Conservation (phyloP, 2,329 filamentous ascomycete species). For the Orbilia ellipsospora region DNA sequence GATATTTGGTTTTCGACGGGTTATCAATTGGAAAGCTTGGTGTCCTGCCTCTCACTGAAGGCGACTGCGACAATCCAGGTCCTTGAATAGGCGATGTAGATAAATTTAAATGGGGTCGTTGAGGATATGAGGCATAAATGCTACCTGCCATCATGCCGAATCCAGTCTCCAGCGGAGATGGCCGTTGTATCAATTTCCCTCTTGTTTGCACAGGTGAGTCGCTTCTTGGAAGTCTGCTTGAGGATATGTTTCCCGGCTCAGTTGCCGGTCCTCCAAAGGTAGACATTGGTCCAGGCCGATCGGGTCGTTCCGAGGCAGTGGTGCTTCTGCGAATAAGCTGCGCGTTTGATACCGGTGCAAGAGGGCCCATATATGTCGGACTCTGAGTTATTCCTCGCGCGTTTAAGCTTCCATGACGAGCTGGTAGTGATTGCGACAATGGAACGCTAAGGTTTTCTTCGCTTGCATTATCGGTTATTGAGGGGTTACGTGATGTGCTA, state of each 20-base stretch:
- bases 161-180: slow-evolving; percentile 39
- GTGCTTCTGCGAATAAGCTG: slow-evolving; percentile 33
- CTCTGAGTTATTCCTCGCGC: slow-evolving; percentile 10
- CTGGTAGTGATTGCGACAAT: slow-evolving; percentile 43
- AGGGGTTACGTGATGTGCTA: slow-evolving; percentile 50
- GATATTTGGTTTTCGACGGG: slow-evolving; percentile 14
- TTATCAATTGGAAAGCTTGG: slow-evolving; percentile 42
- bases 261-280: slow-evolving; percentile 31
- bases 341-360: slow-evolving; percentile 28
- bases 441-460: slow-evolving; percentile 48
- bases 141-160: slow-evolving; percentile 1
- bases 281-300: slow-evolving; percentile 37
- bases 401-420: slow-evolving; percentile 20
- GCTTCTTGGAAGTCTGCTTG: slow-evolving; percentile 21
- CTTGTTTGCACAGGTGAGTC: slow-evolving; percentile 28
- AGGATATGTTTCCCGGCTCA: slow-evolving; percentile 33
- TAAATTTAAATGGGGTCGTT: slow-evolving; percentile 10
- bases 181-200: slow-evolving; percentile 32
- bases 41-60: slow-evolving; percentile 27
- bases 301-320: slow-evolving; percentile 39
- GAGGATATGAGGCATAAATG: slow-evolving; percentile 31
- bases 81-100: slow-evolving; percentile 41
- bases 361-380: slow-evolving; percentile 16
- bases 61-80: slow-evolving; percentile 18
- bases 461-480: slow-evolving; percentile 50